phyloP scores from a whole-genome alignment of 768 basidiomycete species.

The Russula olivacea region DNA sequence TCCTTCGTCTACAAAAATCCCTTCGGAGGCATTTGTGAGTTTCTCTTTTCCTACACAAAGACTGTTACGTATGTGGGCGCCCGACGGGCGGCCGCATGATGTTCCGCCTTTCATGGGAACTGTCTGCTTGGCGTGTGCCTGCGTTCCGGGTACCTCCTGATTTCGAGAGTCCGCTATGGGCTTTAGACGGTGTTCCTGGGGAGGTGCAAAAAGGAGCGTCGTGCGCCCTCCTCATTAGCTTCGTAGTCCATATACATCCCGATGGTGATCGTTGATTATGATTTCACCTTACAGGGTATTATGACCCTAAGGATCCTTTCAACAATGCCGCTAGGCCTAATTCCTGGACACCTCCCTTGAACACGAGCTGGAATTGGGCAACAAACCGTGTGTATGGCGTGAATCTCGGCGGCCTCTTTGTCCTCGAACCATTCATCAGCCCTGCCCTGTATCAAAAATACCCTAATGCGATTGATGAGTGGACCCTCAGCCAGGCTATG shows the following conservation, averaged over 20 bases:
- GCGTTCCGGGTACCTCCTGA: background rate
- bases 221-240: background rate
- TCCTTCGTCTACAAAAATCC: constrained; percentile 42
- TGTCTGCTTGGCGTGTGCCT: background rate
- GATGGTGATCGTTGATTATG: background rate
- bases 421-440: constrained; percentile 75
- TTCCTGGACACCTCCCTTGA: constrained; percentile 75
- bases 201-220: background rate
- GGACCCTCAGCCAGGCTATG: constrained; percentile 62
- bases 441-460: constrained; percentile 63
- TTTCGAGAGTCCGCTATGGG: background rate
- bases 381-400: constrained; percentile 58
- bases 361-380: constrained; percentile 68
- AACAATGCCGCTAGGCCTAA: constrained; percentile 72
- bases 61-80: background rate
- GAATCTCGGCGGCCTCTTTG: constrained; percentile 74
- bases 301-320: constrained; percentile 69
- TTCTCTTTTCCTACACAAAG: background rate
- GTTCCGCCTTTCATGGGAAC: background rate
- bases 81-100: background rate
- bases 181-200: constrained; percentile 2
- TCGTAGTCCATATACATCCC: background rate
- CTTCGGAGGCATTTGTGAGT: constrained; percentile 42
- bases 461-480: constrained; percentile 59
- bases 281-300: constrained; percentile 43